phyloP scores from a whole-genome alignment of 108 stramenopile species.

The Conticribra weissflogii region DNA sequence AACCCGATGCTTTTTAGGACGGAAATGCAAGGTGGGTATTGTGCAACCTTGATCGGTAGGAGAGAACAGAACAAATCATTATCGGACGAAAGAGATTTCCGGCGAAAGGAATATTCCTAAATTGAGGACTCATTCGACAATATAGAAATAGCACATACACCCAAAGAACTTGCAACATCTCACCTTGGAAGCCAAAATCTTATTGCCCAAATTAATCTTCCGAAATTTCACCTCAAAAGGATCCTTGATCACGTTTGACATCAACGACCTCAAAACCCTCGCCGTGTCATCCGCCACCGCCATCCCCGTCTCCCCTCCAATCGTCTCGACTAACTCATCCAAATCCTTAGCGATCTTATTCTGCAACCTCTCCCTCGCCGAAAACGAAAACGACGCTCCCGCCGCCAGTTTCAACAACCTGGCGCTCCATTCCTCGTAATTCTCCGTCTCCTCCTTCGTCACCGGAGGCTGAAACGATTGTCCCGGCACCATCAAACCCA shows the following conservation, averaged over 20 bases:
- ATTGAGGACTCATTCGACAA: background rate
- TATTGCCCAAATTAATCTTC: conserved; percentile 77
- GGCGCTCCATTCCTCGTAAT: conserved; percentile 65
- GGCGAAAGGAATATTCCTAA: background rate
- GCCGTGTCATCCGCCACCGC: conserved; percentile 76
- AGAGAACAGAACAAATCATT: no score
- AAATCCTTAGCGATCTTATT: conserved; percentile 55
- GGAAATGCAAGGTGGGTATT: conserved; percentile 51
- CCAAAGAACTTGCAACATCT: background rate
- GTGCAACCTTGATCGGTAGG: conserved; percentile 31
- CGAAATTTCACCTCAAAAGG: conserved; percentile 78
- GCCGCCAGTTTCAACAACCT: conserved; percentile 75
- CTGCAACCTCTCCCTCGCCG: conserved; percentile 71
- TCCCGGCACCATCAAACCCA: conserved; percentile 73
- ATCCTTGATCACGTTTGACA: conserved; percentile 72
- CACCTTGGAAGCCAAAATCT: conserved; percentile 62
- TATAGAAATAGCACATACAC: background rate
- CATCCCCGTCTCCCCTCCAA: conserved; percentile 53
- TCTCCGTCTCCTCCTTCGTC: conserved; percentile 55
- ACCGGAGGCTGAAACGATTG: conserved; percentile 64
- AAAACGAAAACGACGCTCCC: conserved; percentile 77
- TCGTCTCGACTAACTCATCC: conserved; percentile 60
- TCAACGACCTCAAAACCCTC: conserved; percentile 62
- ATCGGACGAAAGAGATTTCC: no score
- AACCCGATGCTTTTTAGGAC: conserved; percentile 80